Conservation (phyloP, 1,284 basidiomycete species). For the Naganishia sp. region DNA sequence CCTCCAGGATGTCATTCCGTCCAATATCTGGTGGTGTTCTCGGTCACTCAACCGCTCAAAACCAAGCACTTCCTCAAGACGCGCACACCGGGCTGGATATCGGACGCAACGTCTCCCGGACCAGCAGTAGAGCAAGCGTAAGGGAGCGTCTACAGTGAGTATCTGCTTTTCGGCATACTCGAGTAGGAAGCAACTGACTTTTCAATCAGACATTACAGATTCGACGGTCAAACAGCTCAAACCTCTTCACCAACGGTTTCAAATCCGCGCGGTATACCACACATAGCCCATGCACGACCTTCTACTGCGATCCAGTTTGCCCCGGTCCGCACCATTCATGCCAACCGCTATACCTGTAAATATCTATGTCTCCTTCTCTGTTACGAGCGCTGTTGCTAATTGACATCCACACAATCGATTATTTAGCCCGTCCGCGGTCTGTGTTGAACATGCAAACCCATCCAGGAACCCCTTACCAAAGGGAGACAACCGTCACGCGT, state of each 20-base stretch:
- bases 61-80: no score
- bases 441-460: not conserved
- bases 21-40: no score
- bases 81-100: slow-evolving; percentile 5
- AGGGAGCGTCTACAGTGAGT: slow-evolving; percentile 21
- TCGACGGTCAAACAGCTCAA: slow-evolving; percentile 6
- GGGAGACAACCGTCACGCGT: not conserved
- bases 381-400: no score
- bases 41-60: not conserved
- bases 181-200: not conserved
- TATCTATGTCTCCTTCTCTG: not conserved
- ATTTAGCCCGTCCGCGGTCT: slow-evolving; percentile 11
- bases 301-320: slow-evolving; percentile 5
- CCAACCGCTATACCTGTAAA: not conserved
- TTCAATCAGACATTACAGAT: slow-evolving; percentile 14
- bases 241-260: not conserved
- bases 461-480: not conserved
- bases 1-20: slow-evolving; percentile 20
- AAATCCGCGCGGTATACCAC: not conserved
- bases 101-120: slow-evolving; percentile 9
- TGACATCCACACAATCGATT: not conserved
- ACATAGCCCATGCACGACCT: not conserved
- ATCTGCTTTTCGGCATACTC: not conserved
- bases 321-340: not conserved
- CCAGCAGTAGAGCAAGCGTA: slow-evolving; percentile 17